Conservation (phyloP, 2,329 filamentous ascomycete species). For the Neonectria punicea region DNA sequence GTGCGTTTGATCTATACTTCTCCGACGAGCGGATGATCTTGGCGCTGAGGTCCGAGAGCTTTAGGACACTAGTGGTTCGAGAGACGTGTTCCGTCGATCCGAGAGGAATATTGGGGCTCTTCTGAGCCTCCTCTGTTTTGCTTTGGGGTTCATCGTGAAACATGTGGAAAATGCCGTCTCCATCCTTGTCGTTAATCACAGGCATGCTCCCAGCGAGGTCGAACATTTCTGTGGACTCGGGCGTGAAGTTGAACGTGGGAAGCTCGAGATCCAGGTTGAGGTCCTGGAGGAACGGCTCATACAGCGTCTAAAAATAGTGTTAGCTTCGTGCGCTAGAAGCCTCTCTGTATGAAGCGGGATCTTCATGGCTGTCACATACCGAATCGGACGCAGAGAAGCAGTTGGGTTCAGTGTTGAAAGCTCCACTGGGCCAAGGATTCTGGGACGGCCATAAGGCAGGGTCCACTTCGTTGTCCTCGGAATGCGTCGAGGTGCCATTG, state of each 20-base stretch:
- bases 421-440: constrained; percentile 11
- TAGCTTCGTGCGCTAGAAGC: background rate
- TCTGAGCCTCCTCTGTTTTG: background rate
- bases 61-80: constrained; percentile 3
- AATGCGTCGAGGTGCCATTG: background rate
- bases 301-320: constrained; percentile 6
- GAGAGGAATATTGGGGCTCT: background rate
- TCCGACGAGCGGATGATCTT: constrained; percentile 24
- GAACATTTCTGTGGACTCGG: constrained; percentile 8
- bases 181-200: constrained; percentile 3
- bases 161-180: background rate
- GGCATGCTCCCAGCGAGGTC: background rate
- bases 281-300: constrained; percentile 14
- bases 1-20: background rate
- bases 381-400: constrained; percentile 10
- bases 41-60: constrained; percentile 22
- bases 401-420: constrained; percentile 6
- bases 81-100: constrained; percentile 11
- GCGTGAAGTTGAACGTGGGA: constrained; percentile 16
- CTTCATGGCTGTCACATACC: constrained; percentile 4
- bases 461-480: constrained; percentile 15
- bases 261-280: constrained; percentile 16
- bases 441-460: constrained; percentile 13
- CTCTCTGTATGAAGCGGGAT: background rate
- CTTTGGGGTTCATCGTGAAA: constrained; percentile 1